These are phyloP conservation scores for Trichosporon coremiiforme DNA, from an alignment of 1,284 basidiomycete genomes.

Conservation along the genomic window DNA sequence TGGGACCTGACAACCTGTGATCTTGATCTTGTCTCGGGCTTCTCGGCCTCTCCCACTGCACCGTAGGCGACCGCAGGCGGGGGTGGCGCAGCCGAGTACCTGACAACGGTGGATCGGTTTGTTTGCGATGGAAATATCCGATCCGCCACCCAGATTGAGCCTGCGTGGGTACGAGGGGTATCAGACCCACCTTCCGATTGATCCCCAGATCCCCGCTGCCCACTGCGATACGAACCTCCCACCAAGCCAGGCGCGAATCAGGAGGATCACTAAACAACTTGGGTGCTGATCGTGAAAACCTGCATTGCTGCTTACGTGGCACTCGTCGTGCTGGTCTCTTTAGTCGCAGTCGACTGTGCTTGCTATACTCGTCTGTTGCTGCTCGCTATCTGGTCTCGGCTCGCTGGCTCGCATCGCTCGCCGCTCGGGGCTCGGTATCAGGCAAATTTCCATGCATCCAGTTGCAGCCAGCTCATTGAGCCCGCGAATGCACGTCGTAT, in stretches of 20 bases:
- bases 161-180: neutral
- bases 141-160: constrained; percentile 6
- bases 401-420: neutral
- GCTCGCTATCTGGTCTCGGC: too few relatives aligned
- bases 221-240: neutral
- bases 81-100: too few relatives aligned
- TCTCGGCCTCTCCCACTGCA: neutral
- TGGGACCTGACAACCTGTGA: neutral
- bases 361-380: too few relatives aligned
- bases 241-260: neutral
- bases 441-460: constrained; percentile 14
- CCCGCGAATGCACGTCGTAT: constrained; percentile 15
- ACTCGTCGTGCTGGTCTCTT: neutral
- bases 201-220: neutral
- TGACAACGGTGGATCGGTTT: neutral
- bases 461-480: neutral
- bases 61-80: too few relatives aligned
- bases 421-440: neutral
- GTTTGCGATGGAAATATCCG: constrained; percentile 13
- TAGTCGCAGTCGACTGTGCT: neutral
- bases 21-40: constrained; percentile 10
- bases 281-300: constrained; percentile 1
- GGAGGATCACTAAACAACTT: neutral
- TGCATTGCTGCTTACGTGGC: constrained; percentile 8
- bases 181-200: neutral